Evolutionary conservation across 805 yeast species (phyloP).

Genomic region (Blastobotrys terrestris): DNA sequence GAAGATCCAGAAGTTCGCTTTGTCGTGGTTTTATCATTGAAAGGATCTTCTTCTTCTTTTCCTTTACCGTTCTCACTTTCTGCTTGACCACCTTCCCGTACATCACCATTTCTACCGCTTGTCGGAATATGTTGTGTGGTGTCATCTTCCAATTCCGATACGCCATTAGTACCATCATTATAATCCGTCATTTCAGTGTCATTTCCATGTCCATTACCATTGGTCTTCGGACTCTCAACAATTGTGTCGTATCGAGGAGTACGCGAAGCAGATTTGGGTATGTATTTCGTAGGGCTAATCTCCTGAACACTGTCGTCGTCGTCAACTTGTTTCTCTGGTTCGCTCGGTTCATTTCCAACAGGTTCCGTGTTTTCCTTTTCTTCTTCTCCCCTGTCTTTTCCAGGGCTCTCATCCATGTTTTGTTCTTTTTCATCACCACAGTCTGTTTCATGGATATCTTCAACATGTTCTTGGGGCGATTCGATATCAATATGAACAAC

Average conservation of each 20-base stretch:
- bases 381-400: not conserved
- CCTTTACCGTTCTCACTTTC: not conserved
- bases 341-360: not conserved
- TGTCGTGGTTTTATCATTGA: not conserved
- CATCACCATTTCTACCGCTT: too few species aligned
- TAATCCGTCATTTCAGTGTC: not conserved
- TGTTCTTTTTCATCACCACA: not conserved
- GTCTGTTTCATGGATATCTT: too few species aligned
- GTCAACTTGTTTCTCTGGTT: not conserved
- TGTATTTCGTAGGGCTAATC: not conserved
- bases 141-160: too few species aligned
- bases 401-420: not conserved
- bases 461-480: too few species aligned
- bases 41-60: not conserved
- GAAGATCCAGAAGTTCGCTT: not conserved
- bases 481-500: too few species aligned
- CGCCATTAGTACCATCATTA: not conserved
- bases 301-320: slow-evolving; percentile 1
- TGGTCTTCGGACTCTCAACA: not conserved
- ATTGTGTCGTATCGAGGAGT: not conserved
- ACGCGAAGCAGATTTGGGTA: not conserved
- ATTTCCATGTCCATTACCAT: not conserved
- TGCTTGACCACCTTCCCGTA: not conserved
- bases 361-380: not conserved
- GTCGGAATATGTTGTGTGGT: too few species aligned